Percentiles rank a stretch among this genome's conserved stretches.
Evolutionary conservation across 2,329 filamentous ascomycete species (phyloP).

Genomic region (Monosporascus sp.): DNA sequence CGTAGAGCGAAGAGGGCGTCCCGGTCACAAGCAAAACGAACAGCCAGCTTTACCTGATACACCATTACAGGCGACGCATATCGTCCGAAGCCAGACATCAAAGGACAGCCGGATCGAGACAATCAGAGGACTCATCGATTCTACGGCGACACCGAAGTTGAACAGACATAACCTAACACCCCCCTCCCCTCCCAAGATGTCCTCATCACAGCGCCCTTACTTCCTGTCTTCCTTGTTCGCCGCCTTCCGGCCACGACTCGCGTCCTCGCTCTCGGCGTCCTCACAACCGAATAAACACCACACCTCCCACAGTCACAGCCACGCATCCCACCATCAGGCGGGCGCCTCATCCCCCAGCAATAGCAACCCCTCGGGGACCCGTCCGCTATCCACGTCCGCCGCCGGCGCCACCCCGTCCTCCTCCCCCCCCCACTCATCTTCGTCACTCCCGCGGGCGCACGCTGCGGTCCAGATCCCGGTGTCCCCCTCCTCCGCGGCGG

Average conservation of each 20-base stretch:
- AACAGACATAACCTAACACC: too few species aligned
- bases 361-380: slow-evolving; percentile 8
- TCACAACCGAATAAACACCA: slow-evolving; percentile 27
- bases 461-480: slow-evolving; percentile 19
- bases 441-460: slow-evolving; percentile 8
- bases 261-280: slow-evolving; percentile 21
- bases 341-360: neutral
- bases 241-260: slow-evolving; percentile 24
- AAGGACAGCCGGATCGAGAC: too few species aligned
- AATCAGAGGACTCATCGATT: too few species aligned
- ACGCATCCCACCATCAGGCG: neutral
- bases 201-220: slow-evolving; percentile 29
- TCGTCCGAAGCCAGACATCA: too few species aligned
- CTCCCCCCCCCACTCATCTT: neutral
- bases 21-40: too few species aligned
- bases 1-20: too few species aligned
- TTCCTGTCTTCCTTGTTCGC: slow-evolving; percentile 30
- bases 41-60: too few species aligned
- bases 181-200: slow-evolving; percentile 10
- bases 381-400: slow-evolving; percentile 17
- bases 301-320: slow-evolving; percentile 1
- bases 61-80: too few species aligned
- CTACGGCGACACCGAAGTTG: too few species aligned
- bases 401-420: neutral
- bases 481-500: neutral